Evolutionary conservation across 148 eudicot genomes (phyloP), one percentile per base, ranked within the genome.

Genomic region (Rhododendron molle): DNA sequence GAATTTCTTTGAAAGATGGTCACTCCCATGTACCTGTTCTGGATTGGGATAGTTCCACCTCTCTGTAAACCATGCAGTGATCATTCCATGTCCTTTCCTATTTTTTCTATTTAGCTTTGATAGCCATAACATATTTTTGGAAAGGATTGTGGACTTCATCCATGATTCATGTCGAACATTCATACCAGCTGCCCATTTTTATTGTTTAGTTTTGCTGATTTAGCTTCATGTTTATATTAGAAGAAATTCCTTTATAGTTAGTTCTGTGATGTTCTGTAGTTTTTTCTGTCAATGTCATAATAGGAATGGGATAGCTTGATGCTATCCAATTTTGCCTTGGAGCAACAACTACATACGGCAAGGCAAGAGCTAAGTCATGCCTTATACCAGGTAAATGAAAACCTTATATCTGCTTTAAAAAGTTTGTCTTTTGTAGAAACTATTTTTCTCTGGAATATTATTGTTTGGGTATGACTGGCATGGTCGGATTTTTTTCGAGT

Each of bases 331-430:
- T 95, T 93, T 89, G 93, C 99, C 32, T 86, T 96, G 91, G 98
- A 97, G 92, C 94, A 97, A 90, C 99, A 97, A 88, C 86, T 95
- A 79, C 96, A 97, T 88, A 97, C 96, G 65, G 96, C 98, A 60
- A 93, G 98, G 93, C 96, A 94, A 90, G 99, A 97, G 87, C 92
- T 97, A 56, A 97, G 99, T 87, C 99, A 97, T 93, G 96, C 98
- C 78, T 89, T 95, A 52, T 97, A 95, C 89, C 99, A 97, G 99
- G 99, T 97, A 88, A 26, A 11, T 20, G 38, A 78, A 67, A 52
- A 72, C 74, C 77, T 83, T 86, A 32, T 82, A 76, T n/a, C 12
- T 20, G 3, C 30, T 18, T 28, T 69, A 44, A 43, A 67, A 34
- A 8, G 46, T 44, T 52, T 21, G 18, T 58, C 72, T 38, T 60